Base-by-base conservation (phyloP, 1,139 yeast species). In the Candida dubliniensis region DNA sequence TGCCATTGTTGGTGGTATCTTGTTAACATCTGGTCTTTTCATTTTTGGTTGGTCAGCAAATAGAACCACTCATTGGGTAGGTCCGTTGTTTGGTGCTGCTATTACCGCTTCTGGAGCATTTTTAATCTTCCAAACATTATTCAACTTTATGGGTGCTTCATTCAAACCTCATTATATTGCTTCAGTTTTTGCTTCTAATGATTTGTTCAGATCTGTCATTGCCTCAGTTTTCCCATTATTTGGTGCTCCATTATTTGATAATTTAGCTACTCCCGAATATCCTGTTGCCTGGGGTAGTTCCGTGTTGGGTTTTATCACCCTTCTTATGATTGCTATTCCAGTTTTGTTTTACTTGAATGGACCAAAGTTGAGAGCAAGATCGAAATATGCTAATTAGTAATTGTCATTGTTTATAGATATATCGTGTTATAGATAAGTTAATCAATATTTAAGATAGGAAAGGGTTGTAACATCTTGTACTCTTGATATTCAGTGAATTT, bases 261-360 rank as follows among this genome's bases (percentile, higher is more conserved):
- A 68, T 53, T 50, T 66, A 35, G 61, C 62, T 25, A 61, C 63
- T 10, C 56, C 61, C 1, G 62, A 62, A 29, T 63, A 56, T 47
- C 72, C 71, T 1, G 67, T 82, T 49, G 90, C 87, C 0, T 84
- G 90, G 89, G 91, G 88, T 3, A 67, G 79, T 2, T 69, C 77
- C 29, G 48, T 83, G 2, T 60, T 84, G 41, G 89, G 79, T 0
- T 77, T 82, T 55, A 58, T 83, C 31, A 71, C 83, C 0, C 48
- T 79, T 8, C 74, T 66, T 0, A 71, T 86, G 78, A 71, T 83
- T 43, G 85, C 87, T 1, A 82, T 84, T 44, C 93, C 95, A 1
- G 77, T 81, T 52, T 57, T 78, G 30, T 63, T 65, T 45, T 60
- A 59, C 41, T 34, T 54, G 33, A 57, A 61, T 33, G 70, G 70